phyloP scores from a whole-genome alignment of 306 rosid genomes.

The Vigna trinervia region DNA sequence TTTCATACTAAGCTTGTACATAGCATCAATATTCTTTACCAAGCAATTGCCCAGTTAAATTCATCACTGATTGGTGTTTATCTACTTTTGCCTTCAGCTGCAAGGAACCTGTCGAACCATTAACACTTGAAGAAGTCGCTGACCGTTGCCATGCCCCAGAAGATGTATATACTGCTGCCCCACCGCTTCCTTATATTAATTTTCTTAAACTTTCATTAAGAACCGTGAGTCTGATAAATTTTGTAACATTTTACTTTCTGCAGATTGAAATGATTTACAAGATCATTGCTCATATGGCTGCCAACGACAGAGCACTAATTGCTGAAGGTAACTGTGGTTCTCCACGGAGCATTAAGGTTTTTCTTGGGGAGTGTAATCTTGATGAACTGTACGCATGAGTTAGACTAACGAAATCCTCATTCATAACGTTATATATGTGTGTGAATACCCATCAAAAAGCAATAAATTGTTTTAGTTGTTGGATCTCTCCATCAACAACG shows the following conservation, averaged over 20 bases:
- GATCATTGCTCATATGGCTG: conserved; percentile 87
- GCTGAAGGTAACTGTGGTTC: conserved; percentile 93
- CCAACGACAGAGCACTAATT: conserved; percentile 86
- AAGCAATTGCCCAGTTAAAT: not conserved
- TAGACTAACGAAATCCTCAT: conserved; percentile 23
- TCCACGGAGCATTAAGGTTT: conserved; percentile 82
- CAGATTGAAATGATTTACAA: conserved; percentile 90
- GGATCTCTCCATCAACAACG: conserved; percentile 36
- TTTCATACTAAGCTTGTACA: not conserved
- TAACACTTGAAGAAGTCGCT: conserved; percentile 53
- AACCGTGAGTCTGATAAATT: not conserved
- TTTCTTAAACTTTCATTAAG: conserved; percentile 13
- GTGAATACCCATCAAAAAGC: conserved; percentile 40
- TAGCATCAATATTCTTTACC: not conserved
- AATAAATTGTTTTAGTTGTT: conserved; percentile 45
- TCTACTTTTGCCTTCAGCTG: conserved; percentile 52
- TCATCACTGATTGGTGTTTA: not conserved
- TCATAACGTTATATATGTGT: conserved; percentile 32
- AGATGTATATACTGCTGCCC: conserved; percentile 55
- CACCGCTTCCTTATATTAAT: conserved; percentile 2
- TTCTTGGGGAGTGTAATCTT: conserved; percentile 76
- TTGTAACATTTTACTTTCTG: not conserved
- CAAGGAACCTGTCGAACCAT: conserved; percentile 53
- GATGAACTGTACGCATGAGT: conserved; percentile 65
- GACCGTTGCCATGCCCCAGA: conserved; percentile 67